Percentiles rank a stretch among this genome's conserved stretches.
Conservation (phyloP, 768 basidiomycete genomes). For the Calocybe cyanea region DNA sequence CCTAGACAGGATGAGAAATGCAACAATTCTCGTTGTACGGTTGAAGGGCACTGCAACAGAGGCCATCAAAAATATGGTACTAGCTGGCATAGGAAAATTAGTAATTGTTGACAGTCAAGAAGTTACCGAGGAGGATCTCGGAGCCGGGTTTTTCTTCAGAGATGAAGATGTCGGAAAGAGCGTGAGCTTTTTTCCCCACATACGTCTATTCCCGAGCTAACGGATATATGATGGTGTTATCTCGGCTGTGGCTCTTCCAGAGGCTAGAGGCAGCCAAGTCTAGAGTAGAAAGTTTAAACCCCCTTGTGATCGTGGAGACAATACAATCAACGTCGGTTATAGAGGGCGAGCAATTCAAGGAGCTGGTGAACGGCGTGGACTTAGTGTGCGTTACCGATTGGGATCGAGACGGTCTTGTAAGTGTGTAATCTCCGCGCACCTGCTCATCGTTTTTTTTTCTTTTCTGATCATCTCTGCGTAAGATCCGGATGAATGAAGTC, state of each 20-base stretch:
- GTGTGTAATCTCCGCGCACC: slow-evolving; percentile 24
- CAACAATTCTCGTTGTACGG: slow-evolving; percentile 79
- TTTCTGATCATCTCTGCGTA: slow-evolving; percentile 6
- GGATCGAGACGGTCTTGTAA: slow-evolving; percentile 65
- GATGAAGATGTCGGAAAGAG: slow-evolving; percentile 90
- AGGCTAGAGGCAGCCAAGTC: slow-evolving; percentile 81
- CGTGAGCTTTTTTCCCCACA: slow-evolving; percentile 45
- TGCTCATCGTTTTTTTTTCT: slow-evolving; percentile 9
- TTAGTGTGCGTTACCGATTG: slow-evolving; percentile 87
- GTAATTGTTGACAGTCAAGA: slow-evolving; percentile 76
- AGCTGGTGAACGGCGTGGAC: slow-evolving; percentile 65
- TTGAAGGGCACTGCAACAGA: slow-evolving; percentile 87
- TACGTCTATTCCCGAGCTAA: slow-evolving; percentile 10
- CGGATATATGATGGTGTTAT: slow-evolving; percentile 39
- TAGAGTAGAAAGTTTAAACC: slow-evolving; percentile 87
- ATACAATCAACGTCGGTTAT: slow-evolving; percentile 47
- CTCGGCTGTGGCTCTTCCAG: slow-evolving; percentile 42
- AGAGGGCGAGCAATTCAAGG: slow-evolving; percentile 50
- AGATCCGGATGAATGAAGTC: slow-evolving; percentile 79
- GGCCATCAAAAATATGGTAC: slow-evolving; percentile 94
- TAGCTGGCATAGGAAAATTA: slow-evolving; percentile 91
- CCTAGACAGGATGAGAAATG: slow-evolving; percentile 80
- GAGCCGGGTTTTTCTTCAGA: slow-evolving; percentile 89
- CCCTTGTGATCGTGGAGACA: slow-evolving; percentile 80
- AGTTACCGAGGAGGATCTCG: slow-evolving; percentile 83